These are phyloP conservation scores for Amanita muscaria DNA, from an alignment of 768 basidiomycete genomes.

Conservation along the genomic window DNA sequence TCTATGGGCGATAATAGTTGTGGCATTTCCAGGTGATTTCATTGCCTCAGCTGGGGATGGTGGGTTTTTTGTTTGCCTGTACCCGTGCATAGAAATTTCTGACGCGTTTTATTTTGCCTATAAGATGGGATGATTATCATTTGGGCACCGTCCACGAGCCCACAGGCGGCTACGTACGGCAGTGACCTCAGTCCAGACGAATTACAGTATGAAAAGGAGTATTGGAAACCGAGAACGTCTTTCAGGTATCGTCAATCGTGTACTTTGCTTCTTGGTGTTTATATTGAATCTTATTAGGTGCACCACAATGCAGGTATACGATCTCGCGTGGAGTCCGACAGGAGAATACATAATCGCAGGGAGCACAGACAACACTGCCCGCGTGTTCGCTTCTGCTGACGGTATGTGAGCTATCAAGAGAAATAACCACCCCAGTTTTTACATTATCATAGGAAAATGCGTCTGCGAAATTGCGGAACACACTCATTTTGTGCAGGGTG, in stretches of 20 bases:
- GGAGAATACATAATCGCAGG: constrained; percentile 94
- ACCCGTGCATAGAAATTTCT: constrained; percentile 9
- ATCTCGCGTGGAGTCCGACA: constrained; percentile 94
- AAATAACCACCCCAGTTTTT: background rate
- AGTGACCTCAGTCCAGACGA: constrained; percentile 75
- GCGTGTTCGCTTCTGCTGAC: constrained; percentile 69
- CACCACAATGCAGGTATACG: constrained; percentile 94
- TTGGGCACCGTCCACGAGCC: constrained; percentile 78
- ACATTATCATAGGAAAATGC: constrained; percentile 54
- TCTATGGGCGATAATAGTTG: background rate
- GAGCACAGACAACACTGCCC: constrained; percentile 90
- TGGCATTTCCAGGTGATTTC: constrained; percentile 54
- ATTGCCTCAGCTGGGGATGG: constrained; percentile 98
- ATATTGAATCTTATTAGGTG: constrained; percentile 41
- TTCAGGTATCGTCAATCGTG: constrained; percentile 49
- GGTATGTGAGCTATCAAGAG: constrained; percentile 31
- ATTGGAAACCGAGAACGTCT: constrained; percentile 85
- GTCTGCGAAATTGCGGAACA: constrained; percentile 90
- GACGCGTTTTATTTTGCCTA: constrained; percentile 6
- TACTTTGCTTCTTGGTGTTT: background rate
- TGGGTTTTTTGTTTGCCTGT: constrained; percentile 28
- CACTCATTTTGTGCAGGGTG: constrained; percentile 94
- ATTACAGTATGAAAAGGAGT: constrained; percentile 84
- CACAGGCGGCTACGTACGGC: constrained; percentile 70
- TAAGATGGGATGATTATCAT: constrained; percentile 96